Evolutionary conservation across 257 asterid species (phyloP).

Genomic region (Jasminum sambac): DNA sequence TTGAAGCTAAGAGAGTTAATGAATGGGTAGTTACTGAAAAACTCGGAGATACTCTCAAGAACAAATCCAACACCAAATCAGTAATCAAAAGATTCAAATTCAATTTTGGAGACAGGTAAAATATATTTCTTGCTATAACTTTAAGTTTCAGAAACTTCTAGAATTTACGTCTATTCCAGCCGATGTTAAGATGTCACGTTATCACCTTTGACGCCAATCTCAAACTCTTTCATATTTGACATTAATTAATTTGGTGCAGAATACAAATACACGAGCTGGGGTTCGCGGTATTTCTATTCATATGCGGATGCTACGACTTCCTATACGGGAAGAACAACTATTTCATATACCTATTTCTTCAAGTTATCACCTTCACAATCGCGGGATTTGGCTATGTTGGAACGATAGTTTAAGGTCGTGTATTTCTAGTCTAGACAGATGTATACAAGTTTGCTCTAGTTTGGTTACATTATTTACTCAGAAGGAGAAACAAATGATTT

Average conservation of each 20-base stretch:
- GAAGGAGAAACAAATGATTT: constrained; percentile 9
- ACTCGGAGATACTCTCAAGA: constrained; percentile 77
- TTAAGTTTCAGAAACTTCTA: neutral
- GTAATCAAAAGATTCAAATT: constrained; percentile 42
- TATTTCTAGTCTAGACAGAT: constrained; percentile 36
- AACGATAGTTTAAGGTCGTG: constrained; percentile 50
- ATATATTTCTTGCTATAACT: neutral
- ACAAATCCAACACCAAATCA: constrained; percentile 48
- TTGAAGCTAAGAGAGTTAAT: constrained; percentile 83
- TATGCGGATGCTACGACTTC: constrained; percentile 86
- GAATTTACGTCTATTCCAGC: no score
- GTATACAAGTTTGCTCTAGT: constrained; percentile 43
- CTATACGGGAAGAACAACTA: constrained; percentile 75
- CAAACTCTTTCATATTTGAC: no score
- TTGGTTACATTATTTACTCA: constrained; percentile 31
- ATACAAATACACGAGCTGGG: constrained; percentile 70
- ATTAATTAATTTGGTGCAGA: constrained; percentile 37
- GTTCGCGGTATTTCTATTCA: constrained; percentile 74
- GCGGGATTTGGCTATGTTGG: constrained; percentile 93
- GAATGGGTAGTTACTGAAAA: constrained; percentile 99
- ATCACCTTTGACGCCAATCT: no score
- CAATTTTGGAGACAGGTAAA: constrained; percentile 71
- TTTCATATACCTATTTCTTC: constrained; percentile 80
- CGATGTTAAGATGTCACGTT: no score
- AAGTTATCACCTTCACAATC: constrained; percentile 75